A percentile compares a stretch with the other conserved stretches of the same genome.
Conservation (phyloP, 495 filamentous ascomycete genomes). For the Chaetomidium leptoderma region DNA sequence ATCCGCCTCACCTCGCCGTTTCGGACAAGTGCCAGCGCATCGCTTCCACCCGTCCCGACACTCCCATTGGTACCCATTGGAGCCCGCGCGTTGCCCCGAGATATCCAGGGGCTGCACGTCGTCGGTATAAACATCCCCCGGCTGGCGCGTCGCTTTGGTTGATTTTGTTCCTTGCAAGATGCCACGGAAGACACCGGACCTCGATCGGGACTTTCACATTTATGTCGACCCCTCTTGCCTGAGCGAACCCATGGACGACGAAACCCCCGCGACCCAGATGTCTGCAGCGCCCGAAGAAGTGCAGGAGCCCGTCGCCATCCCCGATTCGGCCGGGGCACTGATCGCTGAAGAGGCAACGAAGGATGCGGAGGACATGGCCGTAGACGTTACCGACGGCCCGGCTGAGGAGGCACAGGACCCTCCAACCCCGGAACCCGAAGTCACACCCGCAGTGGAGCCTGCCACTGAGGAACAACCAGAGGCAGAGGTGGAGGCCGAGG, state of each 20-base stretch:
- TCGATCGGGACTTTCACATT: slow-evolving; percentile 40
- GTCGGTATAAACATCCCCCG: slow-evolving; percentile 20
- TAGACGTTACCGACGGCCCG: background rate
- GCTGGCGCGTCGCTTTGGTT: background rate
- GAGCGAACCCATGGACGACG: slow-evolving; percentile 34
- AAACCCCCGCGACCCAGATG: slow-evolving; percentile 6
- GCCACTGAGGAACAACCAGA: background rate
- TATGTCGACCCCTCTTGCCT: slow-evolving; percentile 42
- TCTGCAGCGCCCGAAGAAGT: slow-evolving; percentile 14
- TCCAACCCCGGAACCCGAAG: background rate
- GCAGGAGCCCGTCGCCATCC: background rate
- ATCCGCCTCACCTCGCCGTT: slow-evolving; percentile 9
- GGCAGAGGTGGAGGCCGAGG: background rate
- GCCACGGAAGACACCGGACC: slow-evolving; percentile 24
- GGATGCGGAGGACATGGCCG: background rate
- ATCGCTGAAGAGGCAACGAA: background rate
- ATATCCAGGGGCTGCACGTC: slow-evolving; percentile 4
- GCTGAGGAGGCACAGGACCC: background rate
- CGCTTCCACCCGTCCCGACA: slow-evolving; percentile 10
- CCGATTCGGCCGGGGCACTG: background rate
- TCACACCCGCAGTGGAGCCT: background rate
- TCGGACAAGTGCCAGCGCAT: slow-evolving; percentile 27
- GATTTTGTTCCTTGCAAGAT: slow-evolving; percentile 10
- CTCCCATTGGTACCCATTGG: slow-evolving; percentile 17
- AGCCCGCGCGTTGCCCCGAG: slow-evolving; percentile 24